Evolutionary conservation across 2,329 filamentous ascomycete species (phyloP), one percentile per base, ranked within the genome.

Genomic region (Metarhizium humberi): DNA sequence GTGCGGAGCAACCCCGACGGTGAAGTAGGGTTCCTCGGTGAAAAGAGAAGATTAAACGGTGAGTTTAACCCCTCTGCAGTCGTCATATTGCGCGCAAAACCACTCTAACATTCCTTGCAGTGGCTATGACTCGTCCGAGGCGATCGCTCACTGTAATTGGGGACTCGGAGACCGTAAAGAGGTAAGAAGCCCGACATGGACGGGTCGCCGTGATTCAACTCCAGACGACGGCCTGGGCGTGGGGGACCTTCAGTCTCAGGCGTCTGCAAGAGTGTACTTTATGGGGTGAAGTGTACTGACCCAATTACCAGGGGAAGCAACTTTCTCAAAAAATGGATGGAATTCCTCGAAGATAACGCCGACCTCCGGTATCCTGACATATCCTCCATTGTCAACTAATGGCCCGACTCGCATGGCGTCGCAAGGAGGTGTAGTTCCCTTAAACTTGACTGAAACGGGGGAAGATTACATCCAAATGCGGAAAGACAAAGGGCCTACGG

Each of bases 111-210:
- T 20, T 6, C 45, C 25, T 48, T 16, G 40, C 90, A 95, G 92
- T 97, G 63, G 92, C 94, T 53, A 97, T 99, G 92, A 99, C 94
- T 59, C 84, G 94, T 61, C 90, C 94, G 6, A 92, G 88, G 74
- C 82, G 94, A 62, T 92, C 94, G 67, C 77, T 99, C 47, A 94
- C 89, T 59, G 81, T 99, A 18, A 87, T 96, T 64, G 94, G 92
- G 48, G 94, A 99, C 70, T 94, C 90, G 57, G 94, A 96, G 69
- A 97, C 92, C 3, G 89, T 96, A 55, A 85, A 86, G 71, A 85
- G 81, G 88, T 95, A 77, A 81, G 88, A 36, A 29, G n/a, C n/a
- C 34, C 20, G 20, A 29, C 16, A 8, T 14, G 20, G 2, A 29
- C 13, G 8, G 42, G 42, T 45, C 18, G 6, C 42, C 18, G n/a